Conservation (phyloP, 1,284 basidiomycete genomes). For the Omphalotus olearius region DNA sequence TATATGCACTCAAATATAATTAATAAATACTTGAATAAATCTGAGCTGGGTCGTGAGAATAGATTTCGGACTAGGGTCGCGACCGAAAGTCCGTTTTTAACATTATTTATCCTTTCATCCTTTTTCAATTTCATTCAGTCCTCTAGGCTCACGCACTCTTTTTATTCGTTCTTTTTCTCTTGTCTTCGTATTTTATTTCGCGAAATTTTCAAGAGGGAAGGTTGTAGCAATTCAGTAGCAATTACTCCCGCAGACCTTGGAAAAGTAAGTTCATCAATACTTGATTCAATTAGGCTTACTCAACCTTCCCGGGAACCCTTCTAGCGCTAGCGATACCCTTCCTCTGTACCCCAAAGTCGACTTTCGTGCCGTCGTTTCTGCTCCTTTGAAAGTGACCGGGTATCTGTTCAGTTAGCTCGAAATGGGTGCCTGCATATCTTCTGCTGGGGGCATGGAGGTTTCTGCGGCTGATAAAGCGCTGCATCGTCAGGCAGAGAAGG, state of each 20-base stretch:
- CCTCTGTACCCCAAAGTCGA: background rate
- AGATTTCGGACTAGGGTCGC: background rate
- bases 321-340: background rate
- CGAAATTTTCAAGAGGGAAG: background rate
- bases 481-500: constrained; percentile 40
- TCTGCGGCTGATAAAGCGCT: constrained; percentile 56
- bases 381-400: background rate
- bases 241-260: too few species aligned
- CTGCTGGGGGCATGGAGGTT: constrained; percentile 46
- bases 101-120: background rate
- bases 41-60: too few species aligned
- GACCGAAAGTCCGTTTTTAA: background rate
- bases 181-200: background rate
- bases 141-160: background rate
- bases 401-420: constrained; percentile 1
- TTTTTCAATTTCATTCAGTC: background rate
- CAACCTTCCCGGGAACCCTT: background rate
- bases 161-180: constrained; percentile 2
- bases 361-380: background rate
- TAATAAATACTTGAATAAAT: too few species aligned
- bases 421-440: constrained; percentile 80
- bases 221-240: background rate
- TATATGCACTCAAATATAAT: too few species aligned
- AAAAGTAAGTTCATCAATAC: background rate
- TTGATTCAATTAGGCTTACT: background rate